Evolutionary conservation across 495 filamentous ascomycete species (phyloP).

Genomic region (Parachaetomium inaequale): DNA sequence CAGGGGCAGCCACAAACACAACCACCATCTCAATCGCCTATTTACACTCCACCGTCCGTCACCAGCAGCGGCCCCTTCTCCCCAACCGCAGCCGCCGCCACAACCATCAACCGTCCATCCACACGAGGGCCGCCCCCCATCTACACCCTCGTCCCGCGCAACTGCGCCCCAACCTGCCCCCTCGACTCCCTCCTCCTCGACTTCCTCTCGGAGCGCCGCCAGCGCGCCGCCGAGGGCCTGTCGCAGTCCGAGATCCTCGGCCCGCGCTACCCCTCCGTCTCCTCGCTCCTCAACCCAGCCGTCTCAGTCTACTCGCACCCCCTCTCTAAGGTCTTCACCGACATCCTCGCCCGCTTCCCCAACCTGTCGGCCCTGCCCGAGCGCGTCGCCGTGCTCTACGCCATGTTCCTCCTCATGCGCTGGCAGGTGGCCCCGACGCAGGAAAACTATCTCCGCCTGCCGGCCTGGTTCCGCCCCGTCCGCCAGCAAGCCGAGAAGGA

Average conservation of each 20-base stretch:
- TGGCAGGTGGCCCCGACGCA: constrained; percentile 73
- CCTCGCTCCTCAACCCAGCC: constrained; percentile 67
- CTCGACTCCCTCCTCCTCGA: constrained; percentile 72
- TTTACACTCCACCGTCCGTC: constrained; percentile 1
- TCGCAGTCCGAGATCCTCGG: constrained; percentile 60
- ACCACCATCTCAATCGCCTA: background rate
- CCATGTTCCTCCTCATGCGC: constrained; percentile 80
- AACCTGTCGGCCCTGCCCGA: constrained; percentile 66
- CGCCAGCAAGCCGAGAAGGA: constrained; percentile 56
- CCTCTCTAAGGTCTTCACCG: constrained; percentile 75
- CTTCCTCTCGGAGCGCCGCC: constrained; percentile 66
- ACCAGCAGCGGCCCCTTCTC: background rate
- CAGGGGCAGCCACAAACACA: background rate
- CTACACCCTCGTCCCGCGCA: constrained; percentile 50
- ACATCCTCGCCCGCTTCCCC: constrained; percentile 72
- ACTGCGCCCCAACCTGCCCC: constrained; percentile 62
- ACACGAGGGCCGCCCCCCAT: background rate
- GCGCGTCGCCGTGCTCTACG: constrained; percentile 70
- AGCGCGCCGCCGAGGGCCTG: constrained; percentile 59
- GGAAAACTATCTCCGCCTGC: constrained; percentile 69
- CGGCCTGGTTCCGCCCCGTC: constrained; percentile 61
- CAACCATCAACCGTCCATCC: background rate
- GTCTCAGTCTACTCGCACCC: constrained; percentile 60
- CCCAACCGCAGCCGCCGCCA: background rate
- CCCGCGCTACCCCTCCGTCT: constrained; percentile 71